Percentiles rank a stretch among this genome's conserved stretches.
Conservation (phyloP, 768 basidiomycete genomes). For the Hygrophoropsis aurantiaca region DNA sequence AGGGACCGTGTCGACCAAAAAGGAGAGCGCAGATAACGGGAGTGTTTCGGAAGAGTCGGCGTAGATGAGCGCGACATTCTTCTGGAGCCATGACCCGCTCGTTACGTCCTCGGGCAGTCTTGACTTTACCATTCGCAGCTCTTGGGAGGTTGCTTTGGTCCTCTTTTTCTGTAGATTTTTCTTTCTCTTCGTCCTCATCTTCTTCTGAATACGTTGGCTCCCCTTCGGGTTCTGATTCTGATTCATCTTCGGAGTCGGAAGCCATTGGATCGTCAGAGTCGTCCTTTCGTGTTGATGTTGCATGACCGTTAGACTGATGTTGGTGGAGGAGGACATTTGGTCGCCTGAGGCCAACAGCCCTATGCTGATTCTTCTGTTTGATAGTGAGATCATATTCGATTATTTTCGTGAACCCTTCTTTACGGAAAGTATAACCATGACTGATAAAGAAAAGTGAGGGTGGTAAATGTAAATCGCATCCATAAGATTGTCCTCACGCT, state of each 20-base stretch:
- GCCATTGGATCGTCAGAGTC: conserved; percentile 22
- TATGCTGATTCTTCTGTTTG: conserved; percentile 71
- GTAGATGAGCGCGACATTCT: conserved; percentile 93
- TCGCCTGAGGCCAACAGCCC: conserved; percentile 55
- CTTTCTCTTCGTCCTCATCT: conserved; percentile 41
- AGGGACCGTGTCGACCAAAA: conserved; percentile 91
- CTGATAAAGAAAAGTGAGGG: conserved; percentile 35
- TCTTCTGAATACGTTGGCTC: conserved; percentile 51
- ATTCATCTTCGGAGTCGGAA: conserved; percentile 49
- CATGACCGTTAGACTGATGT: conserved; percentile 30
- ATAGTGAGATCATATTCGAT: conserved; percentile 86
- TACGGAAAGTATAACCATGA: conserved; percentile 82
- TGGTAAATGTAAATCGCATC: conserved; percentile 5
- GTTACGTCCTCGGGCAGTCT: conserved; percentile 75
- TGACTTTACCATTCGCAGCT: conserved; percentile 75
- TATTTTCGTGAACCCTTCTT: conserved; percentile 91
- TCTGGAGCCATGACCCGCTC: conserved; percentile 90
- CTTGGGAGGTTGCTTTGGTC: conserved; percentile 48
- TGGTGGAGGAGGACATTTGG: conserved; percentile 72
- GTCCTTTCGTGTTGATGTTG: conserved; percentile 26
- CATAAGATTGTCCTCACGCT: conserved; percentile 57
- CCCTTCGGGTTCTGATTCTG: conserved; percentile 48
- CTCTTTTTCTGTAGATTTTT: conserved; percentile 14
- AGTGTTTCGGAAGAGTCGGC: conserved; percentile 85
- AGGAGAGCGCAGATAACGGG: conserved; percentile 78